Base-by-base conservation (phyloP, 805 yeast genomes). In the Ogataea pilisensis region DNA sequence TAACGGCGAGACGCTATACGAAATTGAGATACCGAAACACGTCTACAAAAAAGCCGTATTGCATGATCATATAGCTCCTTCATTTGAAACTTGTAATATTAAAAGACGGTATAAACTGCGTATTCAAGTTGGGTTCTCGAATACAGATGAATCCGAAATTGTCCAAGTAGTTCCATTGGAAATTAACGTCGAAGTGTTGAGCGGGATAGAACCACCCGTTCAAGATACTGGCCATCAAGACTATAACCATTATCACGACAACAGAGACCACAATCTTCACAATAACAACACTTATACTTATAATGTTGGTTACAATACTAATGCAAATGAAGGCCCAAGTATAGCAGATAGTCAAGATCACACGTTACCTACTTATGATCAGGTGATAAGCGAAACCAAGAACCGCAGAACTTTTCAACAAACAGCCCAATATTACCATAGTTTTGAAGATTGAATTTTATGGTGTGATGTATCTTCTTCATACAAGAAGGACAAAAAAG, bases 41-140 rank as follows among this genome's bases (percentile, higher is more conserved):
- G 55, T 66, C 41, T 72, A 63, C 44, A 49, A 61, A 20, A 66
- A 65, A 44, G 68, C 76, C 32, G 54, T 61, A 3, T 45, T 76
- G 14, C 82, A 84, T 0, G 70, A 67, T 34, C 49, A 65, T 31
- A 59, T 75, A 4, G 62, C 79, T 2, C 85, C 86, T 2, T 58
- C 74, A 16, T 82, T 82, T 55, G 58, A 54, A 20, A 70, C 80
- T 4, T 79, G 85, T 51, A 80, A 78, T 50, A 67, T 82, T 18
- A 53, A 63, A 9, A 64, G 84, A 29, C 48, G 43, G n/a, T 76
- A 78, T 50, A 46, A 51, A 4, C 39, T 76, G 31, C 56, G 51
- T 29, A 51, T 73, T 11, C 46, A 49, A 1, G 65, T 58, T 4
- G 69, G 67, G 2, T 49, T 69, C 20, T 41, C 54, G 2, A 54